These are phyloP conservation scores for Penicillium soppii DNA, from an alignment of 495 filamentous ascomycete genomes.

Conservation along the genomic window DNA sequence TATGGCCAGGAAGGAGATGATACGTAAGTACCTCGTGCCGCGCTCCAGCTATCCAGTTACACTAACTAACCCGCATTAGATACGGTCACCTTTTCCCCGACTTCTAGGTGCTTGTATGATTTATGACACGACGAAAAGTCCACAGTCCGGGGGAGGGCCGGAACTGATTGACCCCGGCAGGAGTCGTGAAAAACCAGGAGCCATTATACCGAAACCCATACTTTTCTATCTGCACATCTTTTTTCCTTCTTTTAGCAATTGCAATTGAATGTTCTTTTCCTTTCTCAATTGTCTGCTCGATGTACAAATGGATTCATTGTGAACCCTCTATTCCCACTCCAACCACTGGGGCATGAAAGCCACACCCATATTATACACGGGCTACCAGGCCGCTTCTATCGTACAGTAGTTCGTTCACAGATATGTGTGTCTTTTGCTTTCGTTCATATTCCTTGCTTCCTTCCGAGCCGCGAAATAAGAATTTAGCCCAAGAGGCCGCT, in stretches of 20 bases:
- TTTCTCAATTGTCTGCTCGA: conserved; percentile 13
- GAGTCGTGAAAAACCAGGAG: conserved; percentile 21
- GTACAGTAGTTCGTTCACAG: conserved; percentile 18
- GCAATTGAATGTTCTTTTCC: conserved; percentile 25
- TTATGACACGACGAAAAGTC: conserved; percentile 42
- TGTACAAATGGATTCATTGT: conserved; percentile 27
- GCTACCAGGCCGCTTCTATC: conserved; percentile 27
- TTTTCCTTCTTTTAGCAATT: conserved; percentile 22
- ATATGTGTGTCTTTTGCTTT: conserved; percentile 7
- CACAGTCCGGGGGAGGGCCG: conserved; percentile 15
- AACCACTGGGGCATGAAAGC: conserved; percentile 11
- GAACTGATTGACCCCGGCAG: conserved; percentile 12
- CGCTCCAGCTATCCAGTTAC: neutral
- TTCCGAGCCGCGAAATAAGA: neutral
- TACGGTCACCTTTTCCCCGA: conserved; percentile 72
- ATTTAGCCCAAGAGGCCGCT: conserved; percentile 10
- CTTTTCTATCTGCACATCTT: neutral
- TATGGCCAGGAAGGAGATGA: conserved; percentile 79
- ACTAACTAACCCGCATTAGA: conserved; percentile 39
- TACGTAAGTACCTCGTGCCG: conserved; percentile 60
- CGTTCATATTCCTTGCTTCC: neutral
- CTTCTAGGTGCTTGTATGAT: conserved; percentile 52
- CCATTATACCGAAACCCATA: conserved; percentile 18
- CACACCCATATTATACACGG: conserved; percentile 30
- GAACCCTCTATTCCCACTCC: conserved; percentile 17